Conservation (phyloP, 257 asterid genomes). For the Ajuga chamaepitys region DNA sequence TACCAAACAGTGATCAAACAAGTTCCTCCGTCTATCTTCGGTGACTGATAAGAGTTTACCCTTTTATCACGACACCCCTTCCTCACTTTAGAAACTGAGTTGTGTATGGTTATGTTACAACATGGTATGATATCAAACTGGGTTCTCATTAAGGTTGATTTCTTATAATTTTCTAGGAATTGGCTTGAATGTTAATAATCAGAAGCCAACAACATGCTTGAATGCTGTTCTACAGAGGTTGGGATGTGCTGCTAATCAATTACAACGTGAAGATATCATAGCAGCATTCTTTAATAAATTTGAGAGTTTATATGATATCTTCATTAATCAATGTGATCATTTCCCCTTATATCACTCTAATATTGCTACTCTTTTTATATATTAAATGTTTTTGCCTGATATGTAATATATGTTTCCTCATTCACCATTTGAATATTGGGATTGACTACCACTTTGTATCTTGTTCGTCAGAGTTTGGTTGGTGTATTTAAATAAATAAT, state of each 20-base stretch:
- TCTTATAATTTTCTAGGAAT: constrained; percentile 42
- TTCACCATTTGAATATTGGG: constrained; percentile 2
- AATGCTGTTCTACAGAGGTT: constrained; percentile 50
- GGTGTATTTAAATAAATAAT: neutral
- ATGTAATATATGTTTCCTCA: neutral
- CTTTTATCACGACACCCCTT: neutral
- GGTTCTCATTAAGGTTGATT: constrained; percentile 2
- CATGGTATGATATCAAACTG: neutral
- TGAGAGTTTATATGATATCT: constrained; percentile 51
- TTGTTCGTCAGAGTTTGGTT: neutral
- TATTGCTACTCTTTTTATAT: too few species aligned
- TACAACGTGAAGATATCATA: constrained; percentile 68
- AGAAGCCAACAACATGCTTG: constrained; percentile 78
- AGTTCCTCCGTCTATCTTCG: neutral
- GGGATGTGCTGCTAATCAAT: constrained; percentile 28
- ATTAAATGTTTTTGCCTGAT: neutral
- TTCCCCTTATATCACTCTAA: constrained; percentile 1
- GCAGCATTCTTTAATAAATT: constrained; percentile 89
- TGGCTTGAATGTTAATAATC: constrained; percentile 79
- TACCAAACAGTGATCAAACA: neutral
- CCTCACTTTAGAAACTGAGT: constrained; percentile 4
- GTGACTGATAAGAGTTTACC: neutral
- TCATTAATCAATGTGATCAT: constrained; percentile 57
- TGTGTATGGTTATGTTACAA: neutral
- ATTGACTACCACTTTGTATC: neutral